Conservation (phyloP, 257 asterid species). For the Cynanchum wilfordii region DNA sequence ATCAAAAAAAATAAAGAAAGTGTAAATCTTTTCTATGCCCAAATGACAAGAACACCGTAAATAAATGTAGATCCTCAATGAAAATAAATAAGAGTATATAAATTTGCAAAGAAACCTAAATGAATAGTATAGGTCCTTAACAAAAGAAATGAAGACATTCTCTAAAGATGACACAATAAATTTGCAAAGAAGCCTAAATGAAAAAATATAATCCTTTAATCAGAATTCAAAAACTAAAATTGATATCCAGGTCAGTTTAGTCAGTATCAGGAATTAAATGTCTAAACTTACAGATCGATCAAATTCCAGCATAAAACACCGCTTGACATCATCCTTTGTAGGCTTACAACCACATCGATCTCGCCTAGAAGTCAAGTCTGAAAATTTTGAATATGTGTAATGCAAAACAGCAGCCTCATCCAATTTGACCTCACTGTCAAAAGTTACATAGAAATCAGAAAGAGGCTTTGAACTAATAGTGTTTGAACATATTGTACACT, state of each 20-base stretch:
- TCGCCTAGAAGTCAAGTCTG: constrained; percentile 63
- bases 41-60: not conserved
- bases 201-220: not conserved
- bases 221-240: not conserved
- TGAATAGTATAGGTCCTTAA: no score
- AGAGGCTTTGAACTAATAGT: not conserved
- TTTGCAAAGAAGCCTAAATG: not conserved
- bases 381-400: constrained; percentile 56
- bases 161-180: not conserved
- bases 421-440: constrained; percentile 50
- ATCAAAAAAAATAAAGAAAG: not conserved
- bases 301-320: constrained; percentile 70
- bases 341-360: constrained; percentile 66
- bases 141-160: not conserved
- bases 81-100: not conserved
- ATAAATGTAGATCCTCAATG: not conserved
- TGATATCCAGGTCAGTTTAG: not conserved
- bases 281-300: constrained; percentile 54
- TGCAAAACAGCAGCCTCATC: constrained; percentile 68
- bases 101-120: not conserved
- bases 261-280: not conserved
- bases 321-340: constrained; percentile 50
- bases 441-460: constrained; percentile 6
- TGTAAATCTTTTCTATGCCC: not conserved
- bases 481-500: not conserved